A percentile compares a stretch with the other conserved stretches of the same genome.
Conservation (phyloP, 139 green algal species). For the Astrephomene gubernaculifera region DNA sequence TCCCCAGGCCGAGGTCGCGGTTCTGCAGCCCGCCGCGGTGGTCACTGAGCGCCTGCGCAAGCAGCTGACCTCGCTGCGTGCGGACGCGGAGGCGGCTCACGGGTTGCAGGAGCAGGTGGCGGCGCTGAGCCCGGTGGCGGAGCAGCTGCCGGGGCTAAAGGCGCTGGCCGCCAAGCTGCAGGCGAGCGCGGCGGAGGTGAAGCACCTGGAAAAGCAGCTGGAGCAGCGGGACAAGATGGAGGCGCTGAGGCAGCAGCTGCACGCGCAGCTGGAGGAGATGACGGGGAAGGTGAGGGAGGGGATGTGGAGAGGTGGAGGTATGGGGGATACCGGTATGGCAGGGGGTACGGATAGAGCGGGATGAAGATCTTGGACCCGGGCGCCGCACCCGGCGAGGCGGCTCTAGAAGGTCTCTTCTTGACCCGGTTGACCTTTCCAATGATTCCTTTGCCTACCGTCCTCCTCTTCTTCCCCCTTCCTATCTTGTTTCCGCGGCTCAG, state of each 20-base stretch:
- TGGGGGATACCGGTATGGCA: no score
- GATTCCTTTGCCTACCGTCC: no score
- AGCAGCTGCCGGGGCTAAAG: constrained; percentile 46
- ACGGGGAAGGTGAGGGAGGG: neutral
- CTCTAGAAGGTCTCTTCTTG: no score
- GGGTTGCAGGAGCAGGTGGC: constrained; percentile 44
- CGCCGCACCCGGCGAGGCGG: no score
- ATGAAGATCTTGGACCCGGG: no score
- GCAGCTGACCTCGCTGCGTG: constrained; percentile 29
- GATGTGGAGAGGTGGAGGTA: no score
- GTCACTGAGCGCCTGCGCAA: constrained; percentile 38
- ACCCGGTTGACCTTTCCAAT: no score
- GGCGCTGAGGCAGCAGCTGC: constrained; percentile 34
- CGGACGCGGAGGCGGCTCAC: constrained; percentile 24
- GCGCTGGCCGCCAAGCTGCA: constrained; percentile 39
- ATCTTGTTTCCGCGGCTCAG: neutral
- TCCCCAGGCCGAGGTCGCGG: constrained; percentile 11
- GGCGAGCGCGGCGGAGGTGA: constrained; percentile 41
- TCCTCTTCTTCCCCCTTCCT: neutral
- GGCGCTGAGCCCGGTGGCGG: constrained; percentile 29
- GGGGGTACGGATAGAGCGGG: no score
- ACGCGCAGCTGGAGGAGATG: constrained; percentile 45
- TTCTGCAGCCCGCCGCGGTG: constrained; percentile 38
- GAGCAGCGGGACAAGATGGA: constrained; percentile 36
- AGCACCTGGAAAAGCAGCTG: constrained; percentile 45